Conservation (phyloP, 139 green algal species). For the Ostreobium quekettii region DNA sequence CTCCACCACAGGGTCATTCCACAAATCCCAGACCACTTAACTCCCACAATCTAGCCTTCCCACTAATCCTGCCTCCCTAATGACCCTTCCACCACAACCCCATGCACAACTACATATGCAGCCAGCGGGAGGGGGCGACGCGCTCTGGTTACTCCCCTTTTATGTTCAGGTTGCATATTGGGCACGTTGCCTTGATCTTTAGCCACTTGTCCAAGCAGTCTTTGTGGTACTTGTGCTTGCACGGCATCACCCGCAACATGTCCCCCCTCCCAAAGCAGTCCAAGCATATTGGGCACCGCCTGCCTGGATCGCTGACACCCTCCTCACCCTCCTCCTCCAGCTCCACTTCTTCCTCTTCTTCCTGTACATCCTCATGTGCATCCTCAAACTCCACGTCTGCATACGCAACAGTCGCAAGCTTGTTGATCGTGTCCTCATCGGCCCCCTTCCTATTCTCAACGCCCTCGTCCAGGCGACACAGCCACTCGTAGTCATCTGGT, state of each 20-base stretch:
- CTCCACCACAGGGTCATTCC: too few species aligned
- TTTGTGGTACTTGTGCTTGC: constrained; percentile 42
- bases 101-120: too few species aligned
- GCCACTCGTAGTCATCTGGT: constrained; percentile 53
- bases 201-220: constrained; percentile 39
- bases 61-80: too few species aligned
- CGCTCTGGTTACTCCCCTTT: too few species aligned
- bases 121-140: too few species aligned
- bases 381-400: too few species aligned
- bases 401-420: too few species aligned
- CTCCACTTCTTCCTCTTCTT: constrained; percentile 16
- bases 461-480: constrained; percentile 50
- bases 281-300: constrained; percentile 35
- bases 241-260: constrained; percentile 54
- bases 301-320: too few species aligned
- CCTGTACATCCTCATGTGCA: too few species aligned
- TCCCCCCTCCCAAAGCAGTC: constrained; percentile 39
- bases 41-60: too few species aligned
- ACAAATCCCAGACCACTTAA: too few species aligned
- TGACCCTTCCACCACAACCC: too few species aligned
- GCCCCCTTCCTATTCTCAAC: constrained; percentile 54
- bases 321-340: constrained; percentile 14
- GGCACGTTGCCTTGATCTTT: constrained; percentile 33
- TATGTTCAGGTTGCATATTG: constrained; percentile 34
- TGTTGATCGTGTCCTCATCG: constrained; percentile 26